Evolutionary conservation across 495 filamentous ascomycete genomes (phyloP), one percentile per base, ranked within the genome.

Genomic region (Tuber calosporum): DNA sequence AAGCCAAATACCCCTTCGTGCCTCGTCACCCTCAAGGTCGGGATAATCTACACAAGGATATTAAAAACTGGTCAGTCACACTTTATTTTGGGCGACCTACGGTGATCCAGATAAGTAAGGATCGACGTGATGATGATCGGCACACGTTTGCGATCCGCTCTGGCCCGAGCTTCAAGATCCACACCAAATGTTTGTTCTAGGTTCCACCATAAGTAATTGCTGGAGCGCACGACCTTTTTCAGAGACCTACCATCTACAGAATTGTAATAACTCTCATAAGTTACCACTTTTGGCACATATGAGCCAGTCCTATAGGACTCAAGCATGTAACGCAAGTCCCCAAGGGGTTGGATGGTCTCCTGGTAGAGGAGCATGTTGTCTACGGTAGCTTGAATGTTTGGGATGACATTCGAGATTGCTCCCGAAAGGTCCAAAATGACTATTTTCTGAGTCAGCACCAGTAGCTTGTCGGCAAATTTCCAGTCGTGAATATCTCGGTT

Each of bases 341-440:
- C 93, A 22, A 89, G 80, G 15, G 95, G 95, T 81, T 97, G 96
- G 38, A 99, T 91, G 3, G 95, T 98, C 85, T 99, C 95, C 84
- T 99, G 96, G 82, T 96, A 98, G 37, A 98, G 86, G 90, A 97
- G 93, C 95, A 99, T 97, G 79, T 94, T 91, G 83, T 98, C 96
- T 22, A 98, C 93, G 1, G 92, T 92, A 74, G 94, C 92, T 81
- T 98, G 96, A 68, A 99, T 84, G 79, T 91, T 95, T 22, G 95
- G 96, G 79, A 99, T 98, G 78, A 97, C 94, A 79, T 99, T 98
- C 86, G 94, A 95, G 83, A 99, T 92, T 38, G 95, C 93, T 22
- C 95, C 96, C 34, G 96, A 97, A 83, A 98, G 98, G 83, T 99
- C 95, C 42, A 99, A 87, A 70, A 99, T 90, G 34, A 99, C 95